These are phyloP conservation scores for Cyclaneusma minus DNA, from an alignment of 2,329 filamentous ascomycete genomes.

Conservation along the genomic window DNA sequence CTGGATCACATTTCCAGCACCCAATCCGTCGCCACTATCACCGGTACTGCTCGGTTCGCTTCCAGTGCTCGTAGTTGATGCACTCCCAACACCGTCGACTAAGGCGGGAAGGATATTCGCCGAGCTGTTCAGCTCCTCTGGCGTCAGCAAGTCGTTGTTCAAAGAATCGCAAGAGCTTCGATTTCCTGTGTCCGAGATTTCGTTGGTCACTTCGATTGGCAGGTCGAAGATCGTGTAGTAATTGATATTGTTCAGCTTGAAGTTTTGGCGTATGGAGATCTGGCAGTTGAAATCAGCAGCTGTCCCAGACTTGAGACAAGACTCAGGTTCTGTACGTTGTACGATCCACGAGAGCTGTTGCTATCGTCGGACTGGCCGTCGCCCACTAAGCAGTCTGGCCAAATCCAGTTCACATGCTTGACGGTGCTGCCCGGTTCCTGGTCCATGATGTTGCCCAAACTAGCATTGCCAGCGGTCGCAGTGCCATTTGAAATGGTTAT, in stretches of 20 bases:
- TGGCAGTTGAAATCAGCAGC: conserved; percentile 12
- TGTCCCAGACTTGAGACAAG: neutral
- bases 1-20: too few relatives aligned
- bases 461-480: conserved; percentile 31
- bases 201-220: conserved; percentile 53
- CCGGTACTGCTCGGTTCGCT: too few relatives aligned
- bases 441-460: conserved; percentile 43
- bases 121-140: conserved; percentile 26
- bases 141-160: conserved; percentile 33
- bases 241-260: conserved; percentile 45
- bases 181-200: conserved; percentile 28
- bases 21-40: conserved; percentile 4
- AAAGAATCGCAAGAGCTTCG: conserved; percentile 33
- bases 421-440: conserved; percentile 53
- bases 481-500: conserved; percentile 54
- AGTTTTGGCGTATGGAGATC: conserved; percentile 59
- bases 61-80: too few relatives aligned
- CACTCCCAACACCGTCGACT: too few relatives aligned
- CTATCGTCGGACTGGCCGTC: conserved; percentile 31
- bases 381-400: conserved; percentile 54
- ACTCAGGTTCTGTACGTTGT: conserved; percentile 50
- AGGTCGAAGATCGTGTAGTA: conserved; percentile 58
- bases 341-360: conserved; percentile 39
- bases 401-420: conserved; percentile 59
- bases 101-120: conserved; percentile 14